Conservation (phyloP, 768 basidiomycete species). For the Auricularia sp. region DNA sequence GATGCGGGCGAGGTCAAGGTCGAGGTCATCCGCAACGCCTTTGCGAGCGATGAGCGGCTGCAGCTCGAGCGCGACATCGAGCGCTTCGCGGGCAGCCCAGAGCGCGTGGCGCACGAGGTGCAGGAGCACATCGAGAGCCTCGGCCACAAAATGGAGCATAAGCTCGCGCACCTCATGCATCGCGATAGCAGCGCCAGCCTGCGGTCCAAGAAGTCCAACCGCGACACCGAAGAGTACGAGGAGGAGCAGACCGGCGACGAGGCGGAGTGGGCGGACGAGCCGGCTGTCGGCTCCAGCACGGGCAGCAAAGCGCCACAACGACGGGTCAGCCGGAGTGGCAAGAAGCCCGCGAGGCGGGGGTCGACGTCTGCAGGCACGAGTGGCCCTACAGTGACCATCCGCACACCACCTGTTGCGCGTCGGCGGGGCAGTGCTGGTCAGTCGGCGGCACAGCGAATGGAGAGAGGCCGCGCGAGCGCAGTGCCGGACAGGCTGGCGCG, state of each 20-base stretch:
- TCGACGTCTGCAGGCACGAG: not conserved
- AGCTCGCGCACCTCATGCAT: not conserved
- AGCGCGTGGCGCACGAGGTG: conserved; percentile 25
- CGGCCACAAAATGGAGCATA: conserved; percentile 10
- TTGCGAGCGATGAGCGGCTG: conserved; percentile 11
- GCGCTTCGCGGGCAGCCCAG: conserved; percentile 18
- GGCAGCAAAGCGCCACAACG: not conserved
- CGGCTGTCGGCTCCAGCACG: not conserved
- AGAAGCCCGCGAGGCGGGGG: not conserved
- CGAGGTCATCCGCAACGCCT: conserved; percentile 43
- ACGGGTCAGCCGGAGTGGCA: not conserved
- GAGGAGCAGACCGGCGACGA: conserved; percentile 7
- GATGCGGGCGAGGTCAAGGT: conserved; percentile 64
- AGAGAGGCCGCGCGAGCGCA: conserved; percentile 10
- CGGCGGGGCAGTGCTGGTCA: conserved; percentile 10
- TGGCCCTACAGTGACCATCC: not conserved
- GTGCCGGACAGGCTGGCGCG: conserved; percentile 13
- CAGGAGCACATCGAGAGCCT: conserved; percentile 20
- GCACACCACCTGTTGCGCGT: not conserved
- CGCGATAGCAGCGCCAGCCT: not conserved
- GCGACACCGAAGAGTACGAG: conserved; percentile 15
- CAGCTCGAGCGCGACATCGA: not conserved
- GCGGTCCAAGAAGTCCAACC: conserved; percentile 1
- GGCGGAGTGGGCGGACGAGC: conserved; percentile 5
- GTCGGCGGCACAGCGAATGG: conserved; percentile 12